phyloP scores from a whole-genome alignment of 768 basidiomycete genomes.

The Russula sp. region DNA sequence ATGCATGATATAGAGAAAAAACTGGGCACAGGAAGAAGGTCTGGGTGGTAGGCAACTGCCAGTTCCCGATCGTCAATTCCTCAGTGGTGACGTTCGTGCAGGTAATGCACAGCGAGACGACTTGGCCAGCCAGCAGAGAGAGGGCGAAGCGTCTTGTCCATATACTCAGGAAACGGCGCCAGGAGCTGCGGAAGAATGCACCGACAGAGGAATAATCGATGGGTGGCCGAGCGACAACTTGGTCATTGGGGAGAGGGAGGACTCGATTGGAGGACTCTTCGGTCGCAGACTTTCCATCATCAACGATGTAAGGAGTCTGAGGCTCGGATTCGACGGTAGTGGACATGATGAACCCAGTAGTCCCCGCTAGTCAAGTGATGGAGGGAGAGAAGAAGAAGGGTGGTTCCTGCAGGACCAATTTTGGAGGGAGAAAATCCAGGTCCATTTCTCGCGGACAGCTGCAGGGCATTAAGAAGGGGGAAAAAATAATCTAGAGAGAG shows the following conservation, averaged over 20 bases:
- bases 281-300: background rate
- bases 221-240: slow-evolving; percentile 38
- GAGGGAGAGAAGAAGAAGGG: background rate
- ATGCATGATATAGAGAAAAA: background rate
- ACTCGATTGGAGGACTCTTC: background rate
- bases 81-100: slow-evolving; percentile 85
- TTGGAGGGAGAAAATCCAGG: background rate
- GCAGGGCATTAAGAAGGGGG: background rate
- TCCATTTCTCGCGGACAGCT: background rate
- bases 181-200: slow-evolving; percentile 48
- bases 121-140: slow-evolving; percentile 67
- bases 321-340: background rate
- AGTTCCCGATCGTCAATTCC: slow-evolving; percentile 60
- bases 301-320: background rate
- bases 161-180: slow-evolving; percentile 57
- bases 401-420: background rate
- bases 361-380: background rate
- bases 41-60: slow-evolving; percentile 74
- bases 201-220: slow-evolving; percentile 57
- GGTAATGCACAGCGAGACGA: slow-evolving; percentile 83
- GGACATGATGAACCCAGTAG: background rate
- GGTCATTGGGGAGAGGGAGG: background rate
- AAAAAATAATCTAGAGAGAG: background rate
- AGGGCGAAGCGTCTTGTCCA: slow-evolving; percentile 73
- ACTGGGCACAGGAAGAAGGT: slow-evolving; percentile 69